phyloP scores from a whole-genome alignment of 2,329 filamentous ascomycete genomes.

The Diaporthe citriasiana region DNA sequence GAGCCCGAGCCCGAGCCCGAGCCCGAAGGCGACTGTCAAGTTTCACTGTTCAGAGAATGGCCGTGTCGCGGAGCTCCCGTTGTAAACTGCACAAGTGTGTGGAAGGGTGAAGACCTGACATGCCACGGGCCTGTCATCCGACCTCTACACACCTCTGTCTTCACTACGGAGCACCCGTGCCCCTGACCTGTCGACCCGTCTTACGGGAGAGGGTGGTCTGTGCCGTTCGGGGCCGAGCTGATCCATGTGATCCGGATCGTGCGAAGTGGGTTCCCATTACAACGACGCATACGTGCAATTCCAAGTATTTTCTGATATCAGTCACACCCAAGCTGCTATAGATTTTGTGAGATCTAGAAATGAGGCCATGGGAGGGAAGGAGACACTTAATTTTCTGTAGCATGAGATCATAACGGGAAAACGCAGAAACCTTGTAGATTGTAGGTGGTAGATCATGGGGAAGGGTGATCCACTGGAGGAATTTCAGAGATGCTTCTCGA shows the following conservation, averaged over 20 bases:
- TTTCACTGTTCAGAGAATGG: not conserved
- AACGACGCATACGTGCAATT: not conserved
- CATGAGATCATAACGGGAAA: not conserved
- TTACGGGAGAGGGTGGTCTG: constrained; percentile 17
- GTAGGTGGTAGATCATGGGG: not conserved
- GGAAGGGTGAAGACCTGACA: not conserved
- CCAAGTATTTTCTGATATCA: not conserved
- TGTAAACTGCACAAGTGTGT: not conserved
- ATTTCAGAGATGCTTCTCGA: constrained; percentile 41
- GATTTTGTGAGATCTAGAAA: not conserved
- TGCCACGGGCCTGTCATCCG: constrained; percentile 10
- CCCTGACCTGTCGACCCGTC: not conserved
- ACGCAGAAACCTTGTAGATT: not conserved
- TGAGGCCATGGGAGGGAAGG: not conserved
- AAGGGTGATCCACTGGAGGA: constrained; percentile 17
- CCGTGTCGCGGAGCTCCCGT: not conserved
- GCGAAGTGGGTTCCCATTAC: not conserved
- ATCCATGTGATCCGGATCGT: constrained; percentile 8
- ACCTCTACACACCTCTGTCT: not conserved
- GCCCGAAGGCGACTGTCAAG: not conserved
- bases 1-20: not conserved
- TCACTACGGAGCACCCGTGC: not conserved
- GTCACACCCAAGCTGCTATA: not conserved
- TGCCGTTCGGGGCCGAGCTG: constrained; percentile 31
- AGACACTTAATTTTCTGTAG: not conserved